Evolutionary conservation across 1,139 yeast species (phyloP), one percentile per base, ranked within the genome.

Genomic region (Candida pseudocylindracea): DNA sequence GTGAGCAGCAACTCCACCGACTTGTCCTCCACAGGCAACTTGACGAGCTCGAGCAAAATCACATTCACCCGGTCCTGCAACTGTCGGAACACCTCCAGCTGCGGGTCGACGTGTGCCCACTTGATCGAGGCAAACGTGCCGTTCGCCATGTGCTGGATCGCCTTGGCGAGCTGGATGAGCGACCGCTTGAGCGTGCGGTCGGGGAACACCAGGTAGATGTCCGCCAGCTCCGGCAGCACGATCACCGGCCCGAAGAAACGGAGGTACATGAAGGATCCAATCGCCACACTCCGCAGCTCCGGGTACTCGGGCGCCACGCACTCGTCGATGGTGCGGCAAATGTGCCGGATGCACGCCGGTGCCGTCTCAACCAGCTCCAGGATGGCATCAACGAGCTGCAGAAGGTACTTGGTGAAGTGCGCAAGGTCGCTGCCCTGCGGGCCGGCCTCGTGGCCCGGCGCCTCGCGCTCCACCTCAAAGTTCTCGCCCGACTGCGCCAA

Each of bases 221-320:
- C 20, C 20, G 20, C 20, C 4, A 81, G 63, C 40, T 80, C 93
- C 0, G 96, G 95, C 31, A 88, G 74, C 10, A 85, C 85, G 38
- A 88, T 72, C 0, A 93, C 93, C 8, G 98, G 96, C 46, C 93
- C 83, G 38, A 81, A 65, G 42, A 79, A 75, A 38, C 96, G 60
- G 41, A 88, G 57, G 46, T 88, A 85, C 34, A 85, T 57, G 45
- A 80, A 85, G 0, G 93, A 83, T 0, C 95, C 94, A 28, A 83
- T 80, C 1, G 93, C 91, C 29, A 72, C 61, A 33, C 62, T 51
- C 30, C 70, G 71, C 34, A 76, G 66, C 31, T 70, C 76, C 1
- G 83, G 79, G 42, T 78, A 78, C 42, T 71, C 72, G 13, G 57
- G 52, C 32, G 62, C 53, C 1, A 88, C 85, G 26, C 76, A 60